phyloP scores from a whole-genome alignment of 176 grass and related monocot species.

The Thalia dealbata region DNA sequence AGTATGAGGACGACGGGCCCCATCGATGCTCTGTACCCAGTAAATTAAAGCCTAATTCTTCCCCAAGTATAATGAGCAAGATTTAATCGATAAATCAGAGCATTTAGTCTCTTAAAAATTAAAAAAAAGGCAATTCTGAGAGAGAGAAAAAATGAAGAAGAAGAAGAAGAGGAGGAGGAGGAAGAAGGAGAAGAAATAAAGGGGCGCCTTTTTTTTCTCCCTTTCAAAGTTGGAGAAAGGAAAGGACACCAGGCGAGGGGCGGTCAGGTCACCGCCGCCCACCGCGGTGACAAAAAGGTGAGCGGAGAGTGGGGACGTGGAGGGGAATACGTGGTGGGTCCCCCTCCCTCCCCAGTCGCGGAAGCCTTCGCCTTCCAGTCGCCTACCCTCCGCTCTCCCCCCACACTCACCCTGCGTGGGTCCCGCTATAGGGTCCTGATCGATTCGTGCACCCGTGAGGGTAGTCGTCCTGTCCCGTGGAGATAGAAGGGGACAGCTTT shows the following conservation, averaged over 20 bases:
- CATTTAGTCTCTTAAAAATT: too few species aligned
- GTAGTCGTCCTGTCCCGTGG: too few species aligned
- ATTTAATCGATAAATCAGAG: too few species aligned
- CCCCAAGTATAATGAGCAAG: neutral
- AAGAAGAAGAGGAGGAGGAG: too few species aligned
- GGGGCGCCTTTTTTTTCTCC: neutral
- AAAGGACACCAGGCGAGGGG: neutral
- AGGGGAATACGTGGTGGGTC: neutral
- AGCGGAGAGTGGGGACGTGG: neutral
- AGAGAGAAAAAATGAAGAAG: too few species aligned
- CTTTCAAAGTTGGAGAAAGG: neutral
- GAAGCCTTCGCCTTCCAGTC: too few species aligned
- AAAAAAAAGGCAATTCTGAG: too few species aligned
- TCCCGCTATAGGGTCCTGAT: too few species aligned
- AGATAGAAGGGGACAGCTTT: neutral
- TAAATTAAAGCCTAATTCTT: neutral
- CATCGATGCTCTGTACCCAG: neutral
- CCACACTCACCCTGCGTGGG: too few species aligned
- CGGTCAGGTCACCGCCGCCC: neutral
- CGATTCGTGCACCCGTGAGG: too few species aligned
- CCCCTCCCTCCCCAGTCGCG: neutral
- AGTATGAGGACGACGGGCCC: neutral
- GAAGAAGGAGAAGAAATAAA: neutral
- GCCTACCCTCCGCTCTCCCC: too few species aligned
- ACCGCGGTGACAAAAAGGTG: neutral